Evolutionary conservation across 2,329 filamentous ascomycete species (phyloP), one percentile per base, ranked within the genome.

Genomic region (Diplodia sapinea): DNA sequence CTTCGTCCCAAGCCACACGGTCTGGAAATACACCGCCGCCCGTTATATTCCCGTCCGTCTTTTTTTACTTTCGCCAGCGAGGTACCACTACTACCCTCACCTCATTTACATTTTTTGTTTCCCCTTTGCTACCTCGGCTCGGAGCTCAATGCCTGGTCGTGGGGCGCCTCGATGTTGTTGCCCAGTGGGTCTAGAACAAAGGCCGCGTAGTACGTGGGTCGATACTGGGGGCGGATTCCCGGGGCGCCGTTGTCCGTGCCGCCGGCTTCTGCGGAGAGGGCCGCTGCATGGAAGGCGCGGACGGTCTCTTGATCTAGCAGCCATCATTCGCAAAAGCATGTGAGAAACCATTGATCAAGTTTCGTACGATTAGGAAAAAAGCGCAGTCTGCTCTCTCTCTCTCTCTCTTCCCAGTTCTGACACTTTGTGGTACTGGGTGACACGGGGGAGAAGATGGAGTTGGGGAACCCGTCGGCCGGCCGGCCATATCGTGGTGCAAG

Each of bases 171-270:
- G 47, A 63, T 26, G 47, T 38, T 51, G 47, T 63, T 63, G 7
- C 59, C 47, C 59, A 73, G 54, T 54, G 73, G 73, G 70, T 76
- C 74, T 17, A 72, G 31, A 11, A 75, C 71, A 66, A 75, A 75
- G 11, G 71, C 73, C 9, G 68, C 72, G 70, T 74, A 75, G 68
- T 75, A 76, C 43, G 74, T 72, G 31, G 72, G 65, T 69, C 72
- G 70, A 66, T 75, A 75, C 51, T 68, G 69, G 36, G 69, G 57
- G 62, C 74, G 72, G 20, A 71, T 55, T 2, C 74, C 74, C 1
- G 74, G 73, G 65, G 69, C 68, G 9, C 74, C 72, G 67, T 75
- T 75, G 40, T 70, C 69, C 59, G 68, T 74, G 13, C 71, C 74
- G 23, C 74, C 74, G 6, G 72, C 71, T 3, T 62, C 26, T 50